Percentiles rank a stretch among this genome's conserved stretches.
These are phyloP conservation scores for Nemania abortiva DNA, from an alignment of 2,329 filamentous ascomycete species.

Conservation along the genomic window DNA sequence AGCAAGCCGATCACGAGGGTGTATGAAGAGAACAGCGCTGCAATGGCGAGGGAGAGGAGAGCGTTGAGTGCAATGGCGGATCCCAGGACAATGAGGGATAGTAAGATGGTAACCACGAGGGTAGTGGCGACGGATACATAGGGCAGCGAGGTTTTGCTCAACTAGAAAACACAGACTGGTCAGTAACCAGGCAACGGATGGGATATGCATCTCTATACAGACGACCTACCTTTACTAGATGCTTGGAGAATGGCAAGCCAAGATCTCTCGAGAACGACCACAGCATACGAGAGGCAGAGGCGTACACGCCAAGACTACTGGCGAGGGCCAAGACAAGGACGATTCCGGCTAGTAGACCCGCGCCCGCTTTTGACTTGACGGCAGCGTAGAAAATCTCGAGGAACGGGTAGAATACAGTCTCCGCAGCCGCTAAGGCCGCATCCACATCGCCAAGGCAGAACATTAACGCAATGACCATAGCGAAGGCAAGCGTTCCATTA, in stretches of 20 bases:
- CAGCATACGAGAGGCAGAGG: constrained; percentile 44
- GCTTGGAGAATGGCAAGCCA: constrained; percentile 42
- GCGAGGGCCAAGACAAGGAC: constrained; percentile 40
- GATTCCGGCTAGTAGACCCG: constrained; percentile 47
- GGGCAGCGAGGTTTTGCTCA: constrained; percentile 41
- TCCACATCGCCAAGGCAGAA: constrained; percentile 44
- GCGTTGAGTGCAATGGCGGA: constrained; percentile 57
- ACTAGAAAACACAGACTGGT: constrained; percentile 19
- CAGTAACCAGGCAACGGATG: neutral
- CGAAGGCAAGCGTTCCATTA: constrained; percentile 44
- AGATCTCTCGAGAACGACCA: constrained; percentile 48
- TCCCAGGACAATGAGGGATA: constrained; percentile 48
- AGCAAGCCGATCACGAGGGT: constrained; percentile 55
- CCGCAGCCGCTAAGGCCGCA: constrained; percentile 32
- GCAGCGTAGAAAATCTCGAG: constrained; percentile 45
- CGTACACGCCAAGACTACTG: constrained; percentile 43
- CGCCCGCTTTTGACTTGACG: constrained; percentile 42
- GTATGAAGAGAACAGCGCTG: constrained; percentile 59
- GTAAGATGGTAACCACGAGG: constrained; percentile 39
- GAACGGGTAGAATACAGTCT: constrained; percentile 47
- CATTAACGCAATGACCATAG: constrained; percentile 42
- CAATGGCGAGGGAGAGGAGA: constrained; percentile 58
- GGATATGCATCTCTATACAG: neutral
- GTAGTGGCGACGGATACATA: constrained; percentile 42
- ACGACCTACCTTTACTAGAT: constrained; percentile 39